A percentile compares a stretch with the other conserved stretches of the same genome.
Conservation (phyloP, 169 alveolate species). For the Cytauxzoon felis region DNA sequence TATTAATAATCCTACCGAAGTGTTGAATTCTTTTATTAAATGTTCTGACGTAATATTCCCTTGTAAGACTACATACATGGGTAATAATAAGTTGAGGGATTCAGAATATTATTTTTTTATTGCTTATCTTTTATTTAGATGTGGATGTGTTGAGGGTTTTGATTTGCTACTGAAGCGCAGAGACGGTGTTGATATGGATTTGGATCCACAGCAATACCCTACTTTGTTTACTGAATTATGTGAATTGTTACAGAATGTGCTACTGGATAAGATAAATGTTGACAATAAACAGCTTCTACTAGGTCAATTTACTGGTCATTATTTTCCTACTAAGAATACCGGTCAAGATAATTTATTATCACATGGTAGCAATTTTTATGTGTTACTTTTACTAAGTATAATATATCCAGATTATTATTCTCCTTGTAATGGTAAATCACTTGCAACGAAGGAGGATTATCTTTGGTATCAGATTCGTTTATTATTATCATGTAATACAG, state of each 20-base stretch:
- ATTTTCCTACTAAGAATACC: constrained; percentile 28
- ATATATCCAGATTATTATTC: constrained; percentile 51
- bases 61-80: not conserved
- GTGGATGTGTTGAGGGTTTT: constrained; percentile 23
- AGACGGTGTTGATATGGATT: not conserved
- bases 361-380: constrained; percentile 44
- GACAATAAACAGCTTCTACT: constrained; percentile 26
- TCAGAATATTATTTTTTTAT: constrained; percentile 51
- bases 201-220: constrained; percentile 27
- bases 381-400: constrained; percentile 22
- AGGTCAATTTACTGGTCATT: constrained; percentile 27
- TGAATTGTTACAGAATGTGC: constrained; percentile 1
- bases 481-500: constrained; percentile 25
- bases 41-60: constrained; percentile 38
- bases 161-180: not conserved
- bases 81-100: constrained; percentile 9
- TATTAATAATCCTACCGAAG: constrained; percentile 9
- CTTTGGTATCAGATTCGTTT: constrained; percentile 53
- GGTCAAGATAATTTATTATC: not conserved
- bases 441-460: constrained; percentile 54
- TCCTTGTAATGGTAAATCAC: constrained; percentile 32
- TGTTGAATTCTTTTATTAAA: constrained; percentile 8
- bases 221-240: constrained; percentile 34
- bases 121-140: constrained; percentile 51
- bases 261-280: constrained; percentile 3